A percentile compares a stretch with the other conserved stretches of the same genome.
Conservation (phyloP, 208 protist genomes). For the Histomonas meleagridis region DNA sequence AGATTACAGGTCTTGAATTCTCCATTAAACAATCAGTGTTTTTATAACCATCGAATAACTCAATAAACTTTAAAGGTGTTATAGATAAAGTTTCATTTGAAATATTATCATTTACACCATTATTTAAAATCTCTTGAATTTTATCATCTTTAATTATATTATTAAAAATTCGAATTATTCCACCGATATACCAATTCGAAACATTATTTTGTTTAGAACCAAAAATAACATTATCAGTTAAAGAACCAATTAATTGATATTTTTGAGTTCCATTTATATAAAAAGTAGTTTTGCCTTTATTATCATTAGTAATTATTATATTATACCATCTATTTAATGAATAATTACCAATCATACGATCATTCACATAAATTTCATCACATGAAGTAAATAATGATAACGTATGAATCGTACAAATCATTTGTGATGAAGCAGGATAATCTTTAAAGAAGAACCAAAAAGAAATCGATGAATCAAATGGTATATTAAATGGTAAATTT, state of each 20-base stretch:
- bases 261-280: not conserved
- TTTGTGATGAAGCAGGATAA: not conserved
- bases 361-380: not conserved
- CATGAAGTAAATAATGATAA: not conserved
- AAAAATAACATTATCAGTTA: not conserved
- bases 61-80: not conserved
- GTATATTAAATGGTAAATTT: not conserved
- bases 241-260: not conserved
- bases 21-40: not conserved
- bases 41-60: not conserved
- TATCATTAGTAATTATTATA: not conserved
- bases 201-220: not conserved
- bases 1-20: not conserved
- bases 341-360: not conserved
- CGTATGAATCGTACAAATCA: too few relatives aligned
- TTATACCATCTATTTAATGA: not conserved
- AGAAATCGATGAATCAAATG: not conserved
- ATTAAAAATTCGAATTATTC: not conserved
- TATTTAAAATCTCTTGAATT: not conserved
- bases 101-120: not conserved
- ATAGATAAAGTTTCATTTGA: not conserved
- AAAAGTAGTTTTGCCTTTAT: not conserved
- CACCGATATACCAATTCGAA: not conserved
- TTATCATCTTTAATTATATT: not conserved
- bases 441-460: constrained; percentile 33